Evolutionary conservation across 2,329 filamentous ascomycete genomes (phyloP), one percentile per base, ranked within the genome.

Genomic region (Ascochyta lentis): DNA sequence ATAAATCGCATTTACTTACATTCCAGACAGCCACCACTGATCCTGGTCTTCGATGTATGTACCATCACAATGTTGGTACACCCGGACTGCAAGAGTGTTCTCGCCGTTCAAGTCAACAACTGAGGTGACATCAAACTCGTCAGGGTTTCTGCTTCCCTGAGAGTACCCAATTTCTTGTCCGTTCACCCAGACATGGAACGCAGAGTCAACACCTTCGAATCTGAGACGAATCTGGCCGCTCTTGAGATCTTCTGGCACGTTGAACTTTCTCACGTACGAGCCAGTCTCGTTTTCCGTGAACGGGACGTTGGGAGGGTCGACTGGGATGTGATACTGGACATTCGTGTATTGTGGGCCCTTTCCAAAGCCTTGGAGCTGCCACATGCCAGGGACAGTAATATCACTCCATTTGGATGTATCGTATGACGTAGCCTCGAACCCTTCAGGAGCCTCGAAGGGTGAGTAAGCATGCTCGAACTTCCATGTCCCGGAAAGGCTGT

Each of bases 181-280:
- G 60, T 91, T 91, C 6, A 91, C 75, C 81, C 83, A 90, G 10
- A 90, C 74, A 69, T 90, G 87, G 64, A 88, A 91, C 0, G 88
- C 85, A 64, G 86, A 87, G 64, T 91, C 88, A 0, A 91, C 88
- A 1, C 89, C 89, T 50, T 91, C 88, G 57, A 90, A 91, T 10
- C 88, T 79, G 22, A 91, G 75, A 15, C 87, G 79, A 16, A 90
- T 73, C 61, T 89, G 86, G 39, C 74, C 68, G 9, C 75, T 76
- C n/a, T 77, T 74, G 77, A 81, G 84, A 7, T 75, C 70, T 2
- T 72, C 51, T 0, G 85, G 85, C 3, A 88, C 77, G 1, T 74
- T 64, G 62, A 89, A 88, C 3, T 71, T 75, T 9, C 81, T 81
- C 13, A 82, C 76, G 66, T 90, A 90, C 0, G 82, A 84, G 6